These are phyloP conservation scores for Boletus vermiculosoides DNA, from an alignment of 768 basidiomycete species.

Conservation along the genomic window DNA sequence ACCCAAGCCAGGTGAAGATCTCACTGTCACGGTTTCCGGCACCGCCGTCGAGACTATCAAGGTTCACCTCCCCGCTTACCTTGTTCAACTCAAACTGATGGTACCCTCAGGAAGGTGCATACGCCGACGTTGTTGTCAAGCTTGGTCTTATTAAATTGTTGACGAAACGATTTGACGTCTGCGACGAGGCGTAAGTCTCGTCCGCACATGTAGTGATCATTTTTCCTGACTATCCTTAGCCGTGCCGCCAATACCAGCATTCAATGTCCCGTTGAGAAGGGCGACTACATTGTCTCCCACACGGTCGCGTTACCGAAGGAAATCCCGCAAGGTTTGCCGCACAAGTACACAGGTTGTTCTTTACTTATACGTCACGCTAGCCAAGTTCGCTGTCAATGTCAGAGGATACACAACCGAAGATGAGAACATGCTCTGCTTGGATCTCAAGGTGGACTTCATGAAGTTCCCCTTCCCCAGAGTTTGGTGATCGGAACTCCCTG, in stretches of 20 bases:
- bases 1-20: conserved; percentile 78
- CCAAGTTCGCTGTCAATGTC: conserved; percentile 78
- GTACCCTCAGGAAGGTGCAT: conserved; percentile 77
- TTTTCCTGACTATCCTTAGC: conserved; percentile 39
- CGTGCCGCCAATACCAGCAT: conserved; percentile 70
- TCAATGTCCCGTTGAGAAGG: conserved; percentile 80
- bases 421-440: conserved; percentile 74
- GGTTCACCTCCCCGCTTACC: conserved; percentile 41
- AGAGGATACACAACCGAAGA: conserved; percentile 70
- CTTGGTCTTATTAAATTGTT: conserved; percentile 92
- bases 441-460: conserved; percentile 79
- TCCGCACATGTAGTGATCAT: not conserved
- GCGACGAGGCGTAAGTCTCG: conserved; percentile 82
- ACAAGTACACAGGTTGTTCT: not conserved
- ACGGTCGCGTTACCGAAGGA: conserved; percentile 87
- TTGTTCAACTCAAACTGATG: conserved; percentile 10
- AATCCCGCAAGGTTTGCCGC: conserved; percentile 70
- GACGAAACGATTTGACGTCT: conserved; percentile 80
- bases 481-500: conserved; percentile 24
- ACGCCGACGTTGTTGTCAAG: conserved; percentile 87
- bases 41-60: conserved; percentile 56
- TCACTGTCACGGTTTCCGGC: conserved; percentile 83
- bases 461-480: conserved; percentile 30
- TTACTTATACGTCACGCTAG: conserved; percentile 39
- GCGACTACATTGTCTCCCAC: conserved; percentile 70